phyloP scores from a whole-genome alignment of 768 basidiomycete species.

The Russula abietina region DNA sequence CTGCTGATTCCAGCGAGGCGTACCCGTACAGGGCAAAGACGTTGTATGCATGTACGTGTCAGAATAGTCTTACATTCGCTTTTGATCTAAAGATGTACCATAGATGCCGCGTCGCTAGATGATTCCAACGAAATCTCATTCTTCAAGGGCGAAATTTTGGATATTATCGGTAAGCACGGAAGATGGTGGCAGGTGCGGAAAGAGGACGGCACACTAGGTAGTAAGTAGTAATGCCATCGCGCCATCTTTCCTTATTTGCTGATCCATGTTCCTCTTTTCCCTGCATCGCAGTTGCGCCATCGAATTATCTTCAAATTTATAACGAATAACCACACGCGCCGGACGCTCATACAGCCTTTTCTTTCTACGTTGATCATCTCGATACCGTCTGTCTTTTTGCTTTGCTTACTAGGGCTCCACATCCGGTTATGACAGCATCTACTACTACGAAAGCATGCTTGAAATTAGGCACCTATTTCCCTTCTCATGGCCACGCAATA shows the following conservation, averaged over 20 bases:
- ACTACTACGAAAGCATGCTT: slow-evolving; percentile 8
- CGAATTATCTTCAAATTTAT: slow-evolving; percentile 77
- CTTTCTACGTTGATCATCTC: neutral
- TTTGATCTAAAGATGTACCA: neutral
- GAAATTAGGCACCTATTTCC: slow-evolving; percentile 10
- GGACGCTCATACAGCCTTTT: slow-evolving; percentile 12
- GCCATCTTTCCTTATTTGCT: neutral
- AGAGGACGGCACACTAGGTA: slow-evolving; percentile 67
- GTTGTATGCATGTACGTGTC: slow-evolving; percentile 68
- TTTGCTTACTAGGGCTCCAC: neutral
- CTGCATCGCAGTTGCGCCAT: slow-evolving; percentile 59
- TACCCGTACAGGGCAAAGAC: slow-evolving; percentile 80
- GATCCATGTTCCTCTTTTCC: neutral
- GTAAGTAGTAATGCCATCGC: slow-evolving; percentile 43
- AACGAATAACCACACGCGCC: slow-evolving; percentile 10
- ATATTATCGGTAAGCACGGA: slow-evolving; percentile 87
- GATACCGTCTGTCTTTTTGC: neutral
- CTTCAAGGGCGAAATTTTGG: slow-evolving; percentile 83
- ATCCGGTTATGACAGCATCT: slow-evolving; percentile 9
- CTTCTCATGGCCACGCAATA: slow-evolving; percentile 1
- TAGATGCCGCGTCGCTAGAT: slow-evolving; percentile 90
- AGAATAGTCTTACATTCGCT: neutral
- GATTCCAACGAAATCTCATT: slow-evolving; percentile 98
- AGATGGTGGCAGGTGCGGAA: slow-evolving; percentile 92
- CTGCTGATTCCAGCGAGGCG: slow-evolving; percentile 24